Evolutionary conservation across 768 basidiomycete species (phyloP), one percentile per base, ranked within the genome.

Genomic region (Panellus pusillus): DNA sequence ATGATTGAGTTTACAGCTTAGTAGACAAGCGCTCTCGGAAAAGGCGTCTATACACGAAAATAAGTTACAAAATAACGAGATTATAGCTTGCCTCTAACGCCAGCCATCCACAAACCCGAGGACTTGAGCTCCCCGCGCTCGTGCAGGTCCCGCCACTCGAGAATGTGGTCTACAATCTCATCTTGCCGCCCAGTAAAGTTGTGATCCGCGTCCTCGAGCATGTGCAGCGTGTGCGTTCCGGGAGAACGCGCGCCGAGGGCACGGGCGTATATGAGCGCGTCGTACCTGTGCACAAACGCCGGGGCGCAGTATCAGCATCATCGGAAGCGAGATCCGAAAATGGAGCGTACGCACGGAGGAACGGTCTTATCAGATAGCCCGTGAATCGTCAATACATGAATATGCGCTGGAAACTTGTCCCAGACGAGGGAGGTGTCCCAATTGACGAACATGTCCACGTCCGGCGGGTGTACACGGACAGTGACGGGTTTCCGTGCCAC

Each of bases 131-230:
- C 69, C 8, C 78, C 73, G n/a, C 68, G 69, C 51, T 74, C 62
- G 31, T 76, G 73, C 37, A 71, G 67, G 17, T 74, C 70, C 77
- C 79, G 83, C 90, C 90, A 93, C 36, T 81, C 80, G 24, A 89
- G 67, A 49, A 93, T 82, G 28, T 76, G 75, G 32, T 80, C 79
- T 17, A 88, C 82, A 13, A 92, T 76, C 46, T 88, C 81, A 50
- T 88, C 86, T 57, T 82, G 80, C 50, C 79, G 78, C 19, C 84
- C 82, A 19, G 81, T 83, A 61, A 85, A 87, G 68, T 91, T 92
- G 64, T 92, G 91, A 70, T 91, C 89, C 8, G 85, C 87, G 40
- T 78, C 79, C 66, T 92, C 91, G 36, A 90, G 70, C 20, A 87
- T 71, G 63, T 85, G 79, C 20, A 92, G 72, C 15, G 74, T 84